Evolutionary conservation across 257 asterid species (phyloP).

Genomic region (Anisodus tanguticus): DNA sequence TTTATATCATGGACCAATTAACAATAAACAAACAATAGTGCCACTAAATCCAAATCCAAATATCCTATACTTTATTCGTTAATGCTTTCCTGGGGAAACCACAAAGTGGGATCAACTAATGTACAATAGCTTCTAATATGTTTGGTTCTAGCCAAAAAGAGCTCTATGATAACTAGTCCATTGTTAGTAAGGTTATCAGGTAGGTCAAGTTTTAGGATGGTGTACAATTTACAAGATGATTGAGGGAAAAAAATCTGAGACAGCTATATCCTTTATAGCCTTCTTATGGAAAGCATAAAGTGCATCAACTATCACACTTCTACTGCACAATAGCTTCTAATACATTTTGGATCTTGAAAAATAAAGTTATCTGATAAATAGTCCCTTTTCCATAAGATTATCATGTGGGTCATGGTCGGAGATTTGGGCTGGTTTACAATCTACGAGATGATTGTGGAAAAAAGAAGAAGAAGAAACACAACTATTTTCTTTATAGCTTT

Average conservation of each 20-base stretch:
- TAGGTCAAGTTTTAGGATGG: neutral
- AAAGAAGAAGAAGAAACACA: neutral
- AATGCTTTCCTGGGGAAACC: neutral
- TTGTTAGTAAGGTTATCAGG: slow-evolving; percentile 1
- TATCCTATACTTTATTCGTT: neutral
- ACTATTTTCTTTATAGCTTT: neutral
- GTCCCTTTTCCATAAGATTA: neutral
- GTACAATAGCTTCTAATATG: neutral
- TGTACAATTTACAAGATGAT: neutral
- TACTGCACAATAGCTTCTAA: slow-evolving; percentile 1
- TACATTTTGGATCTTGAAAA: neutral
- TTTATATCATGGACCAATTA: neutral
- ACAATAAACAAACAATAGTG: neutral
- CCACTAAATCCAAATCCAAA: neutral
- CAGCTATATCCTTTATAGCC: neutral
- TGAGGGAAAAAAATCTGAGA: neutral
- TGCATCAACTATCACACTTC: neutral
- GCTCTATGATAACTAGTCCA: neutral
- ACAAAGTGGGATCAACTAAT: neutral
- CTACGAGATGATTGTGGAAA: neutral
- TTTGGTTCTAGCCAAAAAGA: neutral
- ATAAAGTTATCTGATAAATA: neutral
- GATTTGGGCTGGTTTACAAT: neutral
- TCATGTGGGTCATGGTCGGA: neutral
- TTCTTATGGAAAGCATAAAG: neutral